Percentiles rank a stretch among this genome's conserved stretches.
Conservation (phyloP, 2,329 filamentous ascomycete species). For the Apiospora koreana region DNA sequence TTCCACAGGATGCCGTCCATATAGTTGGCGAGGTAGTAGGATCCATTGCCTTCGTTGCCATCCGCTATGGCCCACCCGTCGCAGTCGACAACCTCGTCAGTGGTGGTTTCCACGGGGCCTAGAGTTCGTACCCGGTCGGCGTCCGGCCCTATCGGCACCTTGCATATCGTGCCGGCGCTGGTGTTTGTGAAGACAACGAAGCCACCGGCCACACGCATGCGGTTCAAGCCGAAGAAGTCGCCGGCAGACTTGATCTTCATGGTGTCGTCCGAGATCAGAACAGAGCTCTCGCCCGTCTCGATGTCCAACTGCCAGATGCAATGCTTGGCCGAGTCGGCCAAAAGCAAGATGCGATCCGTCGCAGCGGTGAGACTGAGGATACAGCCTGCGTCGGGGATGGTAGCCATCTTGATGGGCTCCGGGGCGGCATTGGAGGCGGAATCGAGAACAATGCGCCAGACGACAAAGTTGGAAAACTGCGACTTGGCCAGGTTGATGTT, state of each 20-base stretch:
- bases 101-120: conserved; percentile 26
- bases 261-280: conserved; percentile 26
- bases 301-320: conserved; percentile 31
- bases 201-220: conserved; percentile 24
- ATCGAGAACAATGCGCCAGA: conserved; percentile 28
- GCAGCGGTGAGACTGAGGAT: conserved; percentile 24
- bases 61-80: conserved; percentile 29
- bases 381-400: conserved; percentile 23
- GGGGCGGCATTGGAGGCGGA: conserved; percentile 27
- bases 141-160: conserved; percentile 26
- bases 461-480: conserved; percentile 24
- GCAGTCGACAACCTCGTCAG: conserved; percentile 28
- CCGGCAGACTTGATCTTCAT: conserved; percentile 25
- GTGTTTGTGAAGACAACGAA: conserved; percentile 33
- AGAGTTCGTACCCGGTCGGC: conserved; percentile 20
- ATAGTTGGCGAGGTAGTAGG: conserved; percentile 28
- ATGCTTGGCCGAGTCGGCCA: conserved; percentile 25
- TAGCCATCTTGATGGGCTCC: conserved; percentile 23
- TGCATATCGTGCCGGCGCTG: conserved; percentile 27
- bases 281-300: conserved; percentile 21
- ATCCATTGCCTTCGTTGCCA: conserved; percentile 24
- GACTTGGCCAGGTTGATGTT: conserved; percentile 32
- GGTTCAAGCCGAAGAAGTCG: conserved; percentile 31
- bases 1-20: conserved; percentile 23
- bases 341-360: conserved; percentile 27